These are phyloP conservation scores for Spencermartinsiella ligniputridi DNA, from an alignment of 1,139 yeast genomes.

Conservation along the genomic window DNA sequence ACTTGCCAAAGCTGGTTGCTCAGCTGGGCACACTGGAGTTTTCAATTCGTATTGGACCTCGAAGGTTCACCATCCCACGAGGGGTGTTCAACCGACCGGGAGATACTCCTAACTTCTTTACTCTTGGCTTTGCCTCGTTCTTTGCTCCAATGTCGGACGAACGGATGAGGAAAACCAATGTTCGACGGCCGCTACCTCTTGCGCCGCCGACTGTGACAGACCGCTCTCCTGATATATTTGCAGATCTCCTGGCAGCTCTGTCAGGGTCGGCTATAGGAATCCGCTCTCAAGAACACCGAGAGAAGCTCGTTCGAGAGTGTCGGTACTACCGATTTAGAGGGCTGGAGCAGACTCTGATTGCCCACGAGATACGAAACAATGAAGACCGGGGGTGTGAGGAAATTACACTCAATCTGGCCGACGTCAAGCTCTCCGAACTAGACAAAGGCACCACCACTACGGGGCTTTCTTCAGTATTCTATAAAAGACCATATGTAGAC, in stretches of 20 bases:
- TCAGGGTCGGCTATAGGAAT: conserved; percentile 51
- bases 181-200: conserved; percentile 75
- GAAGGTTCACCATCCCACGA: conserved; percentile 56
- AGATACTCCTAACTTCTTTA: conserved; percentile 72
- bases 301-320: conserved; percentile 60
- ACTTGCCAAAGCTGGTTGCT: conserved; percentile 52
- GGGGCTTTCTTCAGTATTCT: conserved; percentile 23
- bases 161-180: conserved; percentile 22
- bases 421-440: conserved; percentile 30
- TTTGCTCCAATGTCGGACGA: conserved; percentile 34
- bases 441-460: conserved; percentile 4
- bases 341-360: conserved; percentile 66
- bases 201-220: conserved; percentile 50
- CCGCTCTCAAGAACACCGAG: conserved; percentile 50
- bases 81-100: conserved; percentile 54
- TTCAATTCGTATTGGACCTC: conserved; percentile 58
- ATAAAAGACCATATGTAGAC: conserved; percentile 59
- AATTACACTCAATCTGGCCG: conserved; percentile 49
- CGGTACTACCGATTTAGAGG: conserved; percentile 70
- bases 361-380: conserved; percentile 46
- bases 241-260: conserved; percentile 53
- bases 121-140: conserved; percentile 52
- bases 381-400: conserved; percentile 51
- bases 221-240: conserved; percentile 55
- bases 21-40: conserved; percentile 52